Percentiles rank a stretch among this genome's conserved stretches.
Evolutionary conservation across 352 stramenopile species (phyloP).

Genomic region (Globisporangium alternatum): DNA sequence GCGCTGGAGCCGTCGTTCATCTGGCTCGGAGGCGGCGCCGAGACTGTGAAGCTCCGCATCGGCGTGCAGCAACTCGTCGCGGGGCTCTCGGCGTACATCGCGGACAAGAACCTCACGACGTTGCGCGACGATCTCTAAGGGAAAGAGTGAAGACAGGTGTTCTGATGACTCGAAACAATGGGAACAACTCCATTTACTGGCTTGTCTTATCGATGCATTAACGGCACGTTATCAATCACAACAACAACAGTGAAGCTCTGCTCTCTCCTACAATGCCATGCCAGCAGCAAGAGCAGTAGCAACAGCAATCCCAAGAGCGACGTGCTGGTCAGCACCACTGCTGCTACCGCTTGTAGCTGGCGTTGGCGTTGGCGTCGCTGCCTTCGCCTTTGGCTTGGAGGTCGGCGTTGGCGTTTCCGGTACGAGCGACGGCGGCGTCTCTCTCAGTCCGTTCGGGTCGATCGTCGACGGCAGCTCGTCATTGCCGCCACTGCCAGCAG

Average conservation of each 20-base stretch:
- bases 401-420: neutral
- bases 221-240: constrained; percentile 1
- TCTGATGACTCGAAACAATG: neutral
- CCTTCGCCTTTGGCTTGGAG: neutral
- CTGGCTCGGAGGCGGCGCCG: constrained; percentile 77
- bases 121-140: constrained; percentile 25
- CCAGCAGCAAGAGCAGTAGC: neutral
- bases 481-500: neutral
- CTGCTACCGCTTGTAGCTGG: neutral
- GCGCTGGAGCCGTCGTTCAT: constrained; percentile 57
- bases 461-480: constrained; percentile 9
- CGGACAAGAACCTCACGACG: constrained; percentile 52
- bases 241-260: neutral
- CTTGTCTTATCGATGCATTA: neutral
- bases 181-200: neutral
- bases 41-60: constrained; percentile 78
- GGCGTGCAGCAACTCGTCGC: constrained; percentile 58
- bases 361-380: neutral
- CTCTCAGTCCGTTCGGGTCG: neutral
- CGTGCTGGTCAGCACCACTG: neutral
- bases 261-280: neutral
- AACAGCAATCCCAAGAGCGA: neutral
- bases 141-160: neutral
- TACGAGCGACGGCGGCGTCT: constrained; percentile 14
- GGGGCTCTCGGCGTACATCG: constrained; percentile 50